phyloP scores from a whole-genome alignment of 495 filamentous ascomycete genomes.

The Penicillium macrosclerotiorum region DNA sequence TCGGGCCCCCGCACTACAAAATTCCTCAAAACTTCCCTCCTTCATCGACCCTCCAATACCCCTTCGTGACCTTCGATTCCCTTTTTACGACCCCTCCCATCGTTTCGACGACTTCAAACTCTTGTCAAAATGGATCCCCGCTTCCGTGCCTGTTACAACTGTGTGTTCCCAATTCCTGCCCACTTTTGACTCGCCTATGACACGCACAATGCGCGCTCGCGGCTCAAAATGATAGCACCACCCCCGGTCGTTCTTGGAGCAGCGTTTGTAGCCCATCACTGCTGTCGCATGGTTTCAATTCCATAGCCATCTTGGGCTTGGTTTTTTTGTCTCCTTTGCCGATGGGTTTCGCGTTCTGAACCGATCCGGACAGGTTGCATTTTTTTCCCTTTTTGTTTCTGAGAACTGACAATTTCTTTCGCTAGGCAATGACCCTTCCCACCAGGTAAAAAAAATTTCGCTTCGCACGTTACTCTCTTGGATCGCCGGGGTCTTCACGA shows the following conservation, averaged over 20 bases:
- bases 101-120: conserved; percentile 1
- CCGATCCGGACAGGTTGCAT: neutral
- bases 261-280: neutral
- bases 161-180: conserved; percentile 50
- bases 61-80: conserved; percentile 15
- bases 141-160: conserved; percentile 74
- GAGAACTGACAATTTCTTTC: conserved; percentile 27
- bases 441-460: conserved; percentile 54
- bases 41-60: conserved; percentile 1
- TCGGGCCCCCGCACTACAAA: conserved; percentile 38
- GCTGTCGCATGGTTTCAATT: too few relatives aligned
- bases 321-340: conserved; percentile 15
- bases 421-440: conserved; percentile 70
- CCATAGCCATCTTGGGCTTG: neutral
- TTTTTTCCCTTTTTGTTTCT: conserved; percentile 11
- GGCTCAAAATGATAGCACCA: neutral
- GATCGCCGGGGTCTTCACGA: neutral
- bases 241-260: too few relatives aligned
- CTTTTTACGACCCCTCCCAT: conserved; percentile 8
- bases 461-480: conserved; percentile 6
- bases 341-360: neutral
- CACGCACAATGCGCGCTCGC: conserved; percentile 15
- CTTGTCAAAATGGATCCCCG: conserved; percentile 48
- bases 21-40: conserved; percentile 20
- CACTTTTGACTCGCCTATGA: conserved; percentile 7